Percentiles rank a stretch among this genome's conserved stretches.
Evolutionary conservation across 352 stramenopile genomes (phyloP).

Genomic region (Globisporangium echinulatum): DNA sequence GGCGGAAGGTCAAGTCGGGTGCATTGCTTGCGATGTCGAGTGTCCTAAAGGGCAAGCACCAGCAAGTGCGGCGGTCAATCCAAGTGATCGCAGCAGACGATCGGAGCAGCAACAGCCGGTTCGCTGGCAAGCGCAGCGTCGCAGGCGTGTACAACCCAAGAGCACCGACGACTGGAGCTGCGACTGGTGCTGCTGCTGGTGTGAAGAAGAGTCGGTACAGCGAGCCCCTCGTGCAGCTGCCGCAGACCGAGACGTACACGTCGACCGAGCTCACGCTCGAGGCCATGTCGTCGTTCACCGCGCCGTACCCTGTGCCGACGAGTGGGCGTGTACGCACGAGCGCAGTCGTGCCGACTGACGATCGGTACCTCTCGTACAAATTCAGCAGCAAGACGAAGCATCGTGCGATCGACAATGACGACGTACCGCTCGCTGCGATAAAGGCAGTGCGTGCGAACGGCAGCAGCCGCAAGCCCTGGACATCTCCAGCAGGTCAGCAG

Average conservation of each 20-base stretch:
- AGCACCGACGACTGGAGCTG: neutral
- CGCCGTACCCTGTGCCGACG: neutral
- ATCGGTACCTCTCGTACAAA: constrained; percentile 39
- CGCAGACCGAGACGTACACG: neutral
- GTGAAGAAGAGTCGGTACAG: constrained; percentile 15
- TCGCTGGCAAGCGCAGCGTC: constrained; percentile 7
- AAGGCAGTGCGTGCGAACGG: neutral
- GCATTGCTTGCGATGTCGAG: constrained; percentile 19
- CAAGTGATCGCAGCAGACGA: constrained; percentile 26
- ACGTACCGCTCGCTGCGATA: constrained; percentile 5
- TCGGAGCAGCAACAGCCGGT: neutral
- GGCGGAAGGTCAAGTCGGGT: constrained; percentile 16
- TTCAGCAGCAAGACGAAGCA: constrained; percentile 16
- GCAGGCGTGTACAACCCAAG: constrained; percentile 3
- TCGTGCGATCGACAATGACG: constrained; percentile 6
- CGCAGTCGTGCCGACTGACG: neutral
- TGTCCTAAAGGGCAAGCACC: constrained; percentile 35
- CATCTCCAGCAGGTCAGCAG: neutral
- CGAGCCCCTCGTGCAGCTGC: constrained; percentile 10
- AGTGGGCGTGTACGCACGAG: neutral
- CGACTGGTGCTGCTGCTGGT: neutral
- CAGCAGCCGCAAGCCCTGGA: constrained; percentile 5
- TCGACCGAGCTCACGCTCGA: constrained; percentile 3
- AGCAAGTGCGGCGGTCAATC: constrained; percentile 30
- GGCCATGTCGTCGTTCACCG: constrained; percentile 7